Conservation (phyloP, 2,329 filamentous ascomycete species). For the Colletotrichum acutatum region DNA sequence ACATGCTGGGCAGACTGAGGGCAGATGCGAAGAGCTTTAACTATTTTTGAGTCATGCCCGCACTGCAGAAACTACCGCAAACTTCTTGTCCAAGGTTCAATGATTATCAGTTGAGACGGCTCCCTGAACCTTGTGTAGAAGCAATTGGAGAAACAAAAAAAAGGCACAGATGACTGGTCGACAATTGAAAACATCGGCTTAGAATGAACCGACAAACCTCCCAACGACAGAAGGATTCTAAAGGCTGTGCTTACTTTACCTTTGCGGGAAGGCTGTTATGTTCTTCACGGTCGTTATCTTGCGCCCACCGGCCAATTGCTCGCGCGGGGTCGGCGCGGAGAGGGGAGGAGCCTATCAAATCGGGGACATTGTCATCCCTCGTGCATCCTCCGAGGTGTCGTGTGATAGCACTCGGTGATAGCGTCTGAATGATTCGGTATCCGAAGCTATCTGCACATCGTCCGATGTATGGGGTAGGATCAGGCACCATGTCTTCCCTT, state of each 20-base stretch:
- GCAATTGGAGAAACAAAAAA: background rate
- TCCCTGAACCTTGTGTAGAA: background rate
- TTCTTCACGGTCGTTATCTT: background rate
- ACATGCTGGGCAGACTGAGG: background rate
- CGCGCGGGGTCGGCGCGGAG: slow-evolving; percentile 11
- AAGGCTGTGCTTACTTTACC: background rate
- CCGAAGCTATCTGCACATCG: background rate
- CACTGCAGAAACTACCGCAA: background rate
- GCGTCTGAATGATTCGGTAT: background rate
- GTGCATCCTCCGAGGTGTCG: background rate
- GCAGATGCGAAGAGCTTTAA: background rate
- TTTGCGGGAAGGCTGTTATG: background rate
- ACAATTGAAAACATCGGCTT: background rate
- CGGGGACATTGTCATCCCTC: slow-evolving; percentile 13
- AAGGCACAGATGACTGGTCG: background rate
- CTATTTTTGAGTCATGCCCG: slow-evolving; percentile 6
- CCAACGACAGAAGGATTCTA: background rate
- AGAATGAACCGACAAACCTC: background rate
- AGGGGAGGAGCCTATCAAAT: slow-evolving; percentile 10
- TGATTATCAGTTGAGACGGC: slow-evolving; percentile 9
- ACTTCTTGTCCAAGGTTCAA: background rate
- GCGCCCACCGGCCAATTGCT: background rate
- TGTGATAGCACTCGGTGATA: slow-evolving; percentile 8
- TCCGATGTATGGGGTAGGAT: slow-evolving; percentile 1
- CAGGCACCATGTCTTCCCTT: background rate